These are phyloP conservation scores for Volvox africanus DNA, from an alignment of 139 green algal genomes.

Conservation along the genomic window DNA sequence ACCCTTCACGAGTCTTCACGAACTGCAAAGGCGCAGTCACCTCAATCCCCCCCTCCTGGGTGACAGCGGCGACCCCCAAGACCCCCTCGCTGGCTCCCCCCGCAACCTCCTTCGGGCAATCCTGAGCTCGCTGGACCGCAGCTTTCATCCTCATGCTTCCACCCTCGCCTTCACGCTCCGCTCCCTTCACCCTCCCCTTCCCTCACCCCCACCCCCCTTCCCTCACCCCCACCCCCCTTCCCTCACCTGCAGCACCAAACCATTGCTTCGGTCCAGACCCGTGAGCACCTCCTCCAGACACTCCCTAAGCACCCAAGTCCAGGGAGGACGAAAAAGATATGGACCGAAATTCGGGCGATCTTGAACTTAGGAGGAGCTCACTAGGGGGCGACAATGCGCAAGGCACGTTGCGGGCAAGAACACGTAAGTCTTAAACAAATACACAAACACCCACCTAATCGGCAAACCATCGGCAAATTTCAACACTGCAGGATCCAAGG, in stretches of 20 bases:
- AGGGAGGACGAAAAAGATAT: too few relatives aligned
- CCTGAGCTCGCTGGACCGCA: not conserved
- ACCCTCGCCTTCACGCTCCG: not conserved
- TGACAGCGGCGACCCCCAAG: too few relatives aligned
- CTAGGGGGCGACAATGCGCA: too few relatives aligned
- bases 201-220: not conserved
- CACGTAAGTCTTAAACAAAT: too few relatives aligned
- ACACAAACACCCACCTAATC: slow-evolving; percentile 1
- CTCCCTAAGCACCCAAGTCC: slow-evolving; percentile 17
- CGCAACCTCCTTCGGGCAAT: not conserved
- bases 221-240: not conserved
- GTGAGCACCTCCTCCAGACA: slow-evolving; percentile 47
- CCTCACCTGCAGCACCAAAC: slow-evolving; percentile 57
- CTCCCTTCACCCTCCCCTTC: not conserved
- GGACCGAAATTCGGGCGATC: too few relatives aligned
- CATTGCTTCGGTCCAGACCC: slow-evolving; percentile 44
- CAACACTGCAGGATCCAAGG: not conserved
- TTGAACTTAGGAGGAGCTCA: too few relatives aligned
- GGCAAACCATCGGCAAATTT: slow-evolving; percentile 15
- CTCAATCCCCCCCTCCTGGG: too few relatives aligned
- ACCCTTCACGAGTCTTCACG: too few relatives aligned
- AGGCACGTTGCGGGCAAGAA: too few relatives aligned
- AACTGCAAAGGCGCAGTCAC: too few relatives aligned
- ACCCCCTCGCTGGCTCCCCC: not conserved
- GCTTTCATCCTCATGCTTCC: not conserved